Evolutionary conservation across 257 asterid species (phyloP).

Genomic region (Primulina tabacum): DNA sequence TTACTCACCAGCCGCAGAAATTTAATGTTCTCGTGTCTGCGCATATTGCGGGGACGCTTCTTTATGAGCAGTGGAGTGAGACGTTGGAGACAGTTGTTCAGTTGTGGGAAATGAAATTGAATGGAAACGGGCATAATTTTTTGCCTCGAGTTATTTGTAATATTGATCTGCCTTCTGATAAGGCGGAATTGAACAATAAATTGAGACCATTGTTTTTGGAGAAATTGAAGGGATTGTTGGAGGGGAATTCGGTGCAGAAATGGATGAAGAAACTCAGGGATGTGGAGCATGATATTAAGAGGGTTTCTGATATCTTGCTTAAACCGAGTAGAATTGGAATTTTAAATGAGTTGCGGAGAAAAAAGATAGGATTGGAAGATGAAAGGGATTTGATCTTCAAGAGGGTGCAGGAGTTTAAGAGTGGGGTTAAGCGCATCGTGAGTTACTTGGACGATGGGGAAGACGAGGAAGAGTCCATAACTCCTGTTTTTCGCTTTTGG

Average conservation of each 20-base stretch:
- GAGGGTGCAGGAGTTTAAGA: constrained; percentile 62
- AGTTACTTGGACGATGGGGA: constrained; percentile 46
- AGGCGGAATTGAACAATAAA: constrained; percentile 49
- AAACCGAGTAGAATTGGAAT: constrained; percentile 10
- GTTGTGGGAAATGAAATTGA: constrained; percentile 56
- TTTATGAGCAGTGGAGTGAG: constrained; percentile 72
- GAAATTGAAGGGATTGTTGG: constrained; percentile 39
- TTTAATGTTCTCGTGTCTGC: constrained; percentile 12
- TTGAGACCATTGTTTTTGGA: constrained; percentile 44
- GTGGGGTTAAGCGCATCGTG: constrained; percentile 46
- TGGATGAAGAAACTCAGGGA: constrained; percentile 41
- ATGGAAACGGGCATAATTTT: constrained; percentile 26
- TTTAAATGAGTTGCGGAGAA: constrained; percentile 26
- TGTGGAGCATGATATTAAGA: constrained; percentile 30
- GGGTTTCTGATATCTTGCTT: constrained; percentile 8
- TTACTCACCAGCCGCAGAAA: constrained; percentile 41
- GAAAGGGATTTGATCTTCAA: constrained; percentile 49
- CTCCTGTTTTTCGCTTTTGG: constrained; percentile 33
- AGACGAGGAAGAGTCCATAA: constrained; percentile 18
- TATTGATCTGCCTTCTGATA: constrained; percentile 56
- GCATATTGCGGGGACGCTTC: constrained; percentile 28
- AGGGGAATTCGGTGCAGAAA: constrained; percentile 42
- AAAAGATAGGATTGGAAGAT: constrained; percentile 35
- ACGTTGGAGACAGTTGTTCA: constrained; percentile 53
- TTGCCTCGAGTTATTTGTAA: constrained; percentile 39